A percentile compares a stretch with the other conserved stretches of the same genome.
These are phyloP conservation scores for Botrytis porri DNA, from an alignment of 2,329 filamentous ascomycete species.

Conservation along the genomic window DNA sequence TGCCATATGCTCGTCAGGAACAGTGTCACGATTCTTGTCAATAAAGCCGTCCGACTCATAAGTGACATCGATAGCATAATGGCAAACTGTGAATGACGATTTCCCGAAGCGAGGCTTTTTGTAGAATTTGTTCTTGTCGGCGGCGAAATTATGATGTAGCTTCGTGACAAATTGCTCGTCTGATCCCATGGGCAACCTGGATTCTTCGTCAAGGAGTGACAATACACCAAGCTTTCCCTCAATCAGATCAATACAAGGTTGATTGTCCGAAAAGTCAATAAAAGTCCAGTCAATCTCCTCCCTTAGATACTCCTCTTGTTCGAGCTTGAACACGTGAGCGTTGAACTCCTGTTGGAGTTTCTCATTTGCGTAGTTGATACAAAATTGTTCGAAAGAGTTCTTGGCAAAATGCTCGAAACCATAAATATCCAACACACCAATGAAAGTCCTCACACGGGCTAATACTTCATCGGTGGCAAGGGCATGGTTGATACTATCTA, in stretches of 20 bases:
- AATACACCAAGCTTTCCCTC: constrained; percentile 94
- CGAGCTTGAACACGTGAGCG: constrained; percentile 97
- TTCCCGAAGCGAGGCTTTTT: constrained; percentile 98
- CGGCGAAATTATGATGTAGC: constrained; percentile 87
- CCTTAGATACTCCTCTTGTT: constrained; percentile 94
- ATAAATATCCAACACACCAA: constrained; percentile 98
- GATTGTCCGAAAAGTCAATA: constrained; percentile 98
- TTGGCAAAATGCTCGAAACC: constrained; percentile 99
- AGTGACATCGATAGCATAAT: constrained; percentile 96
- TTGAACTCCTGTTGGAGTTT: constrained; percentile 99
- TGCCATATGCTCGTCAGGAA: constrained; percentile 96
- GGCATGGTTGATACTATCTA: constrained; percentile 92
- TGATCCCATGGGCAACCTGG: constrained; percentile 91
- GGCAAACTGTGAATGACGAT: constrained; percentile 94
- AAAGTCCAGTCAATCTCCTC: constrained; percentile 99
- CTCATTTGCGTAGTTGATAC: constrained; percentile 99
- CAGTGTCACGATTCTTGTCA: constrained; percentile 98
- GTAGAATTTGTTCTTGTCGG: constrained; percentile 93
- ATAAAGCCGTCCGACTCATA: constrained; percentile 99
- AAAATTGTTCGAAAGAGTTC: constrained; percentile 99
- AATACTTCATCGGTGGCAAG: constrained; percentile 87
- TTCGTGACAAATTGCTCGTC: constrained; percentile 97
- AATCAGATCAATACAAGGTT: constrained; percentile 97
- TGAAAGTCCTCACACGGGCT: constrained; percentile 80
- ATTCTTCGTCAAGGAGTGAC: constrained; percentile 92